Evolutionary conservation across 192 early-diverging fungal species (phyloP).

Genomic region (Coemansia sp.): DNA sequence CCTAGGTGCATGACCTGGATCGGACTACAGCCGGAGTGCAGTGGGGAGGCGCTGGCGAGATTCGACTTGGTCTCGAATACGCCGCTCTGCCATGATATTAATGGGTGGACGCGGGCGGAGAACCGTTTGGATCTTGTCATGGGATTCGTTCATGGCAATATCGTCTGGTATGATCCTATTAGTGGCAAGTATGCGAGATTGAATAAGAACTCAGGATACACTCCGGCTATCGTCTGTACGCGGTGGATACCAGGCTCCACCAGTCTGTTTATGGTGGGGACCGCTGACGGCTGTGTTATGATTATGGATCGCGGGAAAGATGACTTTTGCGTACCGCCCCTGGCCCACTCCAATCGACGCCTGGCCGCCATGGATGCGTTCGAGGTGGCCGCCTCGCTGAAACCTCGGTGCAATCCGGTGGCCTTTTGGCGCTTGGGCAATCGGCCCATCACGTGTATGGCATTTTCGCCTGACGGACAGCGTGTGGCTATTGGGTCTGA

Average conservation of each 20-base stretch:
- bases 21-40: constrained; percentile 38
- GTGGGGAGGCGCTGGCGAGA: constrained; percentile 70
- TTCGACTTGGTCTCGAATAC: constrained; percentile 71
- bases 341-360: constrained; percentile 8
- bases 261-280: constrained; percentile 79
- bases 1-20: constrained; percentile 21
- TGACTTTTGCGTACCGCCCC: constrained; percentile 56
- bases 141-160: constrained; percentile 76
- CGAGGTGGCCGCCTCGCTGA: constrained; percentile 53
- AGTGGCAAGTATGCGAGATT: constrained; percentile 80
- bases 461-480: constrained; percentile 81
- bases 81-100: constrained; percentile 86
- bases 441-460: constrained; percentile 68
- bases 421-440: constrained; percentile 74
- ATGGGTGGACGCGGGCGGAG: constrained; percentile 62
- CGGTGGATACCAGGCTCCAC: constrained; percentile 90
- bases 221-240: constrained; percentile 71
- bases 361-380: constrained; percentile 13
- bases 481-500: constrained; percentile 77
- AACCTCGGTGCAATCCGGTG: constrained; percentile 78
- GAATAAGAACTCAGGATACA: constrained; percentile 77
- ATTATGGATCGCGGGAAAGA: constrained; percentile 86
- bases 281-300: constrained; percentile 79
- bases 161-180: constrained; percentile 83
- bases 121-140: constrained; percentile 83